Evolutionary conservation across 805 yeast species (phyloP).

Genomic region (Nakazawaea anatomiae): DNA sequence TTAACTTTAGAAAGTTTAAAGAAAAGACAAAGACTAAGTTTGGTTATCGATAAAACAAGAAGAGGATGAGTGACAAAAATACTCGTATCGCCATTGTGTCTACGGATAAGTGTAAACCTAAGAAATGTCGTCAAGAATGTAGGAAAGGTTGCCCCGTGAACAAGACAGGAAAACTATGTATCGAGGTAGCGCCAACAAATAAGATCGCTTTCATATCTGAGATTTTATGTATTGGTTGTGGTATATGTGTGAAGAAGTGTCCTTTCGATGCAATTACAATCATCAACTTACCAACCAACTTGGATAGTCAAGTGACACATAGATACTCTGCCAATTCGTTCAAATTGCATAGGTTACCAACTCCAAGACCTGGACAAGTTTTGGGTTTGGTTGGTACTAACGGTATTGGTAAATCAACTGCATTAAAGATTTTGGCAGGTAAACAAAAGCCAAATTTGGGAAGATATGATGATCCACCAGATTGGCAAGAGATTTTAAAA

Average conservation of each 20-base stretch:
- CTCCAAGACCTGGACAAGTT: conserved; percentile 99
- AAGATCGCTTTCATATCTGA: conserved; percentile 95
- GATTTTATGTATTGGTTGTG: conserved; percentile 95
- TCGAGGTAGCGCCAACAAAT: conserved; percentile 85
- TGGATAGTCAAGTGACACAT: conserved; percentile 90
- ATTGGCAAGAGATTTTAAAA: conserved; percentile 89
- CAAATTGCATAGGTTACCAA: conserved; percentile 94
- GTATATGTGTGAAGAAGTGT: conserved; percentile 98
- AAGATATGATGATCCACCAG: conserved; percentile 91
- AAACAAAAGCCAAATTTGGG: conserved; percentile 97
- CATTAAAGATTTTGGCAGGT: conserved; percentile 93
- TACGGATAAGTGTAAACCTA: conserved; percentile 94
- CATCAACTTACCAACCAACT: conserved; percentile 92
- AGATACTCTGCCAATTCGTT: conserved; percentile 97
- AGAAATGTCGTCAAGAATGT: conserved; percentile 98
- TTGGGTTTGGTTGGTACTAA: conserved; percentile 96
- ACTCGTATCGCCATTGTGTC: conserved; percentile 95
- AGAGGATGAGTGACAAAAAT: conserved; percentile 29
- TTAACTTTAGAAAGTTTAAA: background rate
- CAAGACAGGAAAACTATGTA: conserved; percentile 95
- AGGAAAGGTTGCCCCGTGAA: conserved; percentile 96
- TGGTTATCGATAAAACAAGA: background rate
- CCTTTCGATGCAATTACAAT: conserved; percentile 97
- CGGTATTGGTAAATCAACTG: conserved; percentile 99
- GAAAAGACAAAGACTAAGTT: no score